These are phyloP conservation scores for Miamiensis avidus DNA, from an alignment of 169 alveolate genomes.

Conservation along the genomic window DNA sequence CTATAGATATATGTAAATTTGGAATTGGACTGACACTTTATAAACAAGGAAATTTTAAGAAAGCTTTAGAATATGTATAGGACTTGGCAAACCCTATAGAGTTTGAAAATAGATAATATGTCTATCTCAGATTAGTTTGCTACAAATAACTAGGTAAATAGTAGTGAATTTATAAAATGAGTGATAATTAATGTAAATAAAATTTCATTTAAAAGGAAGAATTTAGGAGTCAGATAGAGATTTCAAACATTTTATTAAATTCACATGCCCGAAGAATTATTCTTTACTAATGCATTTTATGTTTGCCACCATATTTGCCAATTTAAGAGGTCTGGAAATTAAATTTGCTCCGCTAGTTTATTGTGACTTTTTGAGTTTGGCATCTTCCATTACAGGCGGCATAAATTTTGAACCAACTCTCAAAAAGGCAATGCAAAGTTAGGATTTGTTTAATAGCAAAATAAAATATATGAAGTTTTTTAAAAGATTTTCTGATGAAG, in stretches of 20 bases:
- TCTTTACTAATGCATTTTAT: slow-evolving; percentile 11
- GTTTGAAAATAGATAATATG: no score
- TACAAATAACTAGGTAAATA: neutral
- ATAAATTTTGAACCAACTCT: neutral
- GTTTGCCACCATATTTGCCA: neutral
- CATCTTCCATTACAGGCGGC: neutral
- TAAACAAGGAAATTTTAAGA: slow-evolving; percentile 1
- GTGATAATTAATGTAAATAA: neutral
- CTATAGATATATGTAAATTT: neutral
- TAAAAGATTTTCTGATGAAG: neutral
- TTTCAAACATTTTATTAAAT: slow-evolving; percentile 4
- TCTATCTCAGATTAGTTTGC: neutral
- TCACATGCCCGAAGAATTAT: slow-evolving; percentile 4
- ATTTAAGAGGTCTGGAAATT: neutral
- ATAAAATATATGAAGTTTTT: no score
- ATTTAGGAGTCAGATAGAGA: neutral
- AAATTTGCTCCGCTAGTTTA: slow-evolving; percentile 1
- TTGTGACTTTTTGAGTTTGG: neutral
- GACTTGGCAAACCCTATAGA: neutral
- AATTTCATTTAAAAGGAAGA: neutral
- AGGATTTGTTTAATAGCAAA: no score
- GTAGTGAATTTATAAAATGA: no score
- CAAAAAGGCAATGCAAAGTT: no score
- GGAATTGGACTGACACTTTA: slow-evolving; percentile 1
- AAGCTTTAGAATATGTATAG: neutral